Evolutionary conservation across 2,329 filamentous ascomycete genomes (phyloP).

Genomic region (Dryadomyces quercivorus): DNA sequence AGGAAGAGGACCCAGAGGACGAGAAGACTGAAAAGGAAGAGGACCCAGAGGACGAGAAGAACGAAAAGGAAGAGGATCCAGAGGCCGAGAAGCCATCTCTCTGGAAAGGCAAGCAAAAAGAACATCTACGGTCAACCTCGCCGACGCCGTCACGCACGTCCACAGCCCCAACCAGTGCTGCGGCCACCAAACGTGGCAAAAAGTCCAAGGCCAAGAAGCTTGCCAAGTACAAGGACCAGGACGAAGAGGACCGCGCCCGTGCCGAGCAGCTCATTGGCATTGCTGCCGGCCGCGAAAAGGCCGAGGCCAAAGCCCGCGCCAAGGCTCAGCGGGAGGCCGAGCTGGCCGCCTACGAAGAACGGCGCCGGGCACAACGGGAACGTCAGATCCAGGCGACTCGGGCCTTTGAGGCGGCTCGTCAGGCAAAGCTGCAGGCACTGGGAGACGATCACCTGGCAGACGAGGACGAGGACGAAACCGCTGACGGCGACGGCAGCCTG

Average conservation of each 20-base stretch:
- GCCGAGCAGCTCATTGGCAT: constrained; percentile 83
- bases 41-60: constrained; percentile 11
- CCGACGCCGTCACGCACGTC: constrained; percentile 10
- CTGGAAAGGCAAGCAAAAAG: constrained; percentile 13
- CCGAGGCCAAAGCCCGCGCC: constrained; percentile 54
- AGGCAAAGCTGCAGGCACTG: constrained; percentile 41
- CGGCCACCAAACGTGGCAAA: constrained; percentile 53
- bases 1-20: neutral
- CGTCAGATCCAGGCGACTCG: constrained; percentile 63
- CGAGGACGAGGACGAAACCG: constrained; percentile 46
- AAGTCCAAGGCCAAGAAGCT: constrained; percentile 76
- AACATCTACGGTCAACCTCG: constrained; percentile 12
- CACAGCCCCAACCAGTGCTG: constrained; percentile 29
- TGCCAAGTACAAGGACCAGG: constrained; percentile 88
- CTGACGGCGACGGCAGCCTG: constrained; percentile 34
- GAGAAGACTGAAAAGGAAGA: constrained; percentile 10
- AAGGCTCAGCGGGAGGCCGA: constrained; percentile 62
- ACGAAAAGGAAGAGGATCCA: constrained; percentile 16
- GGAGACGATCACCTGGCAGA: constrained; percentile 36
- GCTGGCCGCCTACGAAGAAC: constrained; percentile 56
- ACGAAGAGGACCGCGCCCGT: constrained; percentile 79
- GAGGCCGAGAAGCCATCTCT: constrained; percentile 6
- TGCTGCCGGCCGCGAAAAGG: constrained; percentile 51
- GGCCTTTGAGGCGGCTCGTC: constrained; percentile 60
- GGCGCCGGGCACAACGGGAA: constrained; percentile 69